phyloP scores from a whole-genome alignment of 1,284 basidiomycete species.

The Fomitopsis betulina region DNA sequence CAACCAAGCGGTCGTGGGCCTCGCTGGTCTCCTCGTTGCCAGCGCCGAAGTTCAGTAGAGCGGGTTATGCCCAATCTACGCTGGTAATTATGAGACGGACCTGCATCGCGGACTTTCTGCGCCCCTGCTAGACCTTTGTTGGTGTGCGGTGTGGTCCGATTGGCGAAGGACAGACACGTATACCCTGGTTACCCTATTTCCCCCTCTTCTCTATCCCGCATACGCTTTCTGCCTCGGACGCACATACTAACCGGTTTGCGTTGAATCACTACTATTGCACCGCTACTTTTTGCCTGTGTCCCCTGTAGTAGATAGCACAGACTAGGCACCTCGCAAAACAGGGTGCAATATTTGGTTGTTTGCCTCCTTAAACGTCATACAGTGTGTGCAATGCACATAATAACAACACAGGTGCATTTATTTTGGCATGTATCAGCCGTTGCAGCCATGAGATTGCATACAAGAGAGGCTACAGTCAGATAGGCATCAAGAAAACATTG shows the following conservation, averaged over 20 bases:
- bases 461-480: not conserved
- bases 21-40: conserved; percentile 32
- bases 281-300: not conserved
- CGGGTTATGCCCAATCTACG: not conserved
- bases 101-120: not conserved
- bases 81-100: not conserved
- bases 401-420: not conserved
- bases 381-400: not conserved
- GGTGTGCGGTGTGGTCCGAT: not conserved
- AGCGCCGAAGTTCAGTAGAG: conserved; percentile 12
- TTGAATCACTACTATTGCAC: not conserved
- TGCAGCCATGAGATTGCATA: not conserved
- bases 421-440: not conserved
- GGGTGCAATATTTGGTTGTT: not conserved
- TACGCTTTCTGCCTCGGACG: not conserved
- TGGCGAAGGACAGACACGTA: not conserved
- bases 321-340: not conserved
- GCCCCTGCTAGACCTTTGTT: not conserved
- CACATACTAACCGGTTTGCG: not conserved
- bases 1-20: conserved; percentile 34
- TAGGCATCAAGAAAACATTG: not conserved
- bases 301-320: not conserved
- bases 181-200: not conserved
- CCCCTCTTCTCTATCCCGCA: not conserved
- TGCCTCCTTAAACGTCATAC: not conserved